These are phyloP conservation scores for Penicilliopsis zonata DNA, from an alignment of 495 filamentous ascomycete species.

Conservation along the genomic window DNA sequence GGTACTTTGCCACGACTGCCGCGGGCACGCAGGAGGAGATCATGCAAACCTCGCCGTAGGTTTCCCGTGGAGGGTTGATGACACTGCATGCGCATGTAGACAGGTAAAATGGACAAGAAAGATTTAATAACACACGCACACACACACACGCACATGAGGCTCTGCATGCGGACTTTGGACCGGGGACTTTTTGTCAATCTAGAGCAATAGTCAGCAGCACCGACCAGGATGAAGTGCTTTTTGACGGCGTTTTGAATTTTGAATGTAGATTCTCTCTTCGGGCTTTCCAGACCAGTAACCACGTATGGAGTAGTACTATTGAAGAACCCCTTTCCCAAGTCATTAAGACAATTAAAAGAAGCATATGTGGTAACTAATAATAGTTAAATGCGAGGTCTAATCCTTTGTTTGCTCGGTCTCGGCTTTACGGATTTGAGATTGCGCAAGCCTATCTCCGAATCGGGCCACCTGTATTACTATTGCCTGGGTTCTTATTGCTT, in stretches of 20 bases:
- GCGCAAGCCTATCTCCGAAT: too few relatives aligned
- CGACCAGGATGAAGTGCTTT: conserved; percentile 26
- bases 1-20: conserved; percentile 81
- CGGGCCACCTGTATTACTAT: too few relatives aligned
- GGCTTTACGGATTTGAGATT: too few relatives aligned
- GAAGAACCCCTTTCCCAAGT: neutral
- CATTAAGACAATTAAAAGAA: neutral
- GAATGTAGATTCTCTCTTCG: conserved; percentile 27
- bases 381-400: neutral
- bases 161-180: conserved; percentile 9
- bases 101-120: conserved; percentile 7
- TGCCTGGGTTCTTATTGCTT: too few relatives aligned
- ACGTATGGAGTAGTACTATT: too few relatives aligned
- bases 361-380: neutral
- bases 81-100: conserved; percentile 1
- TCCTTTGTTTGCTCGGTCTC: too few relatives aligned
- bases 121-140: conserved; percentile 8
- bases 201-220: conserved; percentile 28
- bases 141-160: too few relatives aligned
- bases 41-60: conserved; percentile 39
- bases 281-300: too few relatives aligned
- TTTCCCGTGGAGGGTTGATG: conserved; percentile 1
- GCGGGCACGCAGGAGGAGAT: conserved; percentile 34
- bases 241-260: conserved; percentile 31
- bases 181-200: conserved; percentile 19